Evolutionary conservation across 2,329 filamentous ascomycete genomes (phyloP).

Genomic region (Anisogramma anomala): DNA sequence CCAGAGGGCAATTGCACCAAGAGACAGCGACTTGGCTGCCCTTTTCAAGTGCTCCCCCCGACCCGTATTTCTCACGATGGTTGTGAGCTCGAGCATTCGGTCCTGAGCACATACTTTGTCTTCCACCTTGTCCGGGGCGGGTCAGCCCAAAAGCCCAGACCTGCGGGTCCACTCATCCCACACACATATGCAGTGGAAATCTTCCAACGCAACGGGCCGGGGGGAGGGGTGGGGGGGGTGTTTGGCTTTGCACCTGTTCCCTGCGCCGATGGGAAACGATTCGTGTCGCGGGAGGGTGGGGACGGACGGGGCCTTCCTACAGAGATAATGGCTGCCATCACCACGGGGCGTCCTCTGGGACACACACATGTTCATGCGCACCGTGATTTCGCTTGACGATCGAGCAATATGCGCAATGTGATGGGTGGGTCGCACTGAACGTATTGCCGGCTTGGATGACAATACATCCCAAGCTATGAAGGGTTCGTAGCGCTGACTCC

Average conservation of each 20-base stretch:
- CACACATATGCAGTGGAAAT: background rate
- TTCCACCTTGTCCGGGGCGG: slow-evolving; percentile 2
- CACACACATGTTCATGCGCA: no score
- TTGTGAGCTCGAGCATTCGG: background rate
- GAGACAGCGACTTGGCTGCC: background rate
- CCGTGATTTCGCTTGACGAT: no score
- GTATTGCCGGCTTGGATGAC: no score
- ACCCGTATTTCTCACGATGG: background rate
- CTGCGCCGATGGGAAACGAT: no score
- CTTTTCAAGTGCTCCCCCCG: background rate
- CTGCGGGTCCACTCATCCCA: background rate
- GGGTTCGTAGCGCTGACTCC: background rate
- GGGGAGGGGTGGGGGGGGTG: background rate
- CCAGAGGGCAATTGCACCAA: background rate
- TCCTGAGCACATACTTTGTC: background rate
- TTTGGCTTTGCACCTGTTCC: background rate
- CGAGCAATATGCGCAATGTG: background rate
- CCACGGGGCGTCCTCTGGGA: no score
- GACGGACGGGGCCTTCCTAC: no score
- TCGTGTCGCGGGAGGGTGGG: slow-evolving; percentile 5
- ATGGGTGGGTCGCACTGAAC: no score
- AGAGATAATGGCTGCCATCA: no score
- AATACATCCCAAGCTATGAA: no score
- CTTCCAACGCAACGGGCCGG: slow-evolving; percentile 4
- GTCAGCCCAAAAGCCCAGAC: slow-evolving; percentile 7